Base-by-base conservation (phyloP, 129 eudicot genomes). In the Deinandra increscens region DNA sequence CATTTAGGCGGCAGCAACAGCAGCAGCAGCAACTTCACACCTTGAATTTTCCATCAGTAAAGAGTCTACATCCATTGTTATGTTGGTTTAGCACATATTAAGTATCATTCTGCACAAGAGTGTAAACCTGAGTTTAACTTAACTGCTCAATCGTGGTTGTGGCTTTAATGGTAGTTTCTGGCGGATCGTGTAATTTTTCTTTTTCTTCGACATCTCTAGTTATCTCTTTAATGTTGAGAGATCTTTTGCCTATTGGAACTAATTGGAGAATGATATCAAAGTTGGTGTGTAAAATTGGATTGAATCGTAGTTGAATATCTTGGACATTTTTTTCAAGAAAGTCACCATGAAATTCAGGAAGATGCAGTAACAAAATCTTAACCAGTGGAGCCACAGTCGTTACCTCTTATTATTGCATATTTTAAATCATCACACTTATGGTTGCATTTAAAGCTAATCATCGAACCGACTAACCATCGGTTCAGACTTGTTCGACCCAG, bases 141-240 rank as follows among this genome's bases (percentile, higher is more conserved):
- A 49, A 66, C 70, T 3, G 44, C 15, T 67, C 22, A 9, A 12
- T 22, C 54, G 12, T 42, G 13, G 9, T 14, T 38, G 36, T 38
- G 36, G 64, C 64, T 20, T 20, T 12, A 37, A 50, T 46, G 10
- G 51, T 69, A 20, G 74, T 69, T 53, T 34, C 23, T 69, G 20
- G 14, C 33, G 4, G 4, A 34, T 38, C 3, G 6, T 38, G 68
- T 63, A 18, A 42, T 19, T 20, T 20, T 9, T 20, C 0, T 20
- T 23, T 8, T 22, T 9, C 60, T 54, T 54, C n/a, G 29, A 6
- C 18, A 19, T 53, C 0, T 19, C 14, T 53, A 0, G 31, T 53
- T 11, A 18, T 20, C 19, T n/a, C n/a, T n/a, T n/a, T 9, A 54
- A 22, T 54, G 34, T 19, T 54, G 60, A 54, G 60, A 54, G 15